Conservation (phyloP, 371 early-diverging fungal species). For the Amoeboaphelidium protococcarum region DNA sequence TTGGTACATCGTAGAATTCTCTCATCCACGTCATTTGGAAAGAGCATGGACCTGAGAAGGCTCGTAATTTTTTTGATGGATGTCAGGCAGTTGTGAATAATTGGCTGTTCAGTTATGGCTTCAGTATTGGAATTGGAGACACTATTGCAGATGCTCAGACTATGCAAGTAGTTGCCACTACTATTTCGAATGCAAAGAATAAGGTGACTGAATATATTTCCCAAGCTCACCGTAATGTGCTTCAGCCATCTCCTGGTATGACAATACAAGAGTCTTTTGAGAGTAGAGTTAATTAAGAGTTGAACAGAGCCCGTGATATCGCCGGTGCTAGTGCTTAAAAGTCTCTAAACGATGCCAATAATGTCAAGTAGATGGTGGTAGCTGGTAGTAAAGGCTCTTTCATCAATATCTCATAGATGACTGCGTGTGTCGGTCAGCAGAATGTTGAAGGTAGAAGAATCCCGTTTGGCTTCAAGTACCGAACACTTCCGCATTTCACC, state of each 20-base stretch:
- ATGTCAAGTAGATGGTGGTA: constrained; percentile 95
- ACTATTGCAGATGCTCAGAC: constrained; percentile 78
- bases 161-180: constrained; percentile 55
- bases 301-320: constrained; percentile 83
- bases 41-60: constrained; percentile 77
- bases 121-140: constrained; percentile 98
- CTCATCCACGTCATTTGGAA: constrained; percentile 89
- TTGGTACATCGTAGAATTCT: constrained; percentile 78
- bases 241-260: constrained; percentile 91
- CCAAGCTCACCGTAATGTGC: constrained; percentile 53
- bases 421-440: constrained; percentile 98
- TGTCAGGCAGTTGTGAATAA: constrained; percentile 87
- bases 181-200: constrained; percentile 57
- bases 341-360: constrained; percentile 75
- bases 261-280: constrained; percentile 93
- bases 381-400: constrained; percentile 96
- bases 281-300: constrained; percentile 51
- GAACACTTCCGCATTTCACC: constrained; percentile 92
- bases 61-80: constrained; percentile 79
- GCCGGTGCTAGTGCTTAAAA: constrained; percentile 78
- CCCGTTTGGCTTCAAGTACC: constrained; percentile 87
- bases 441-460: constrained; percentile 98
- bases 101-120: constrained; percentile 77
- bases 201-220: constrained; percentile 65
- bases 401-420: constrained; percentile 97